Evolutionary conservation across 2,329 filamentous ascomycete genomes (phyloP), one percentile per base, ranked within the genome.

Genomic region (Colletotrichum eleusines): DNA sequence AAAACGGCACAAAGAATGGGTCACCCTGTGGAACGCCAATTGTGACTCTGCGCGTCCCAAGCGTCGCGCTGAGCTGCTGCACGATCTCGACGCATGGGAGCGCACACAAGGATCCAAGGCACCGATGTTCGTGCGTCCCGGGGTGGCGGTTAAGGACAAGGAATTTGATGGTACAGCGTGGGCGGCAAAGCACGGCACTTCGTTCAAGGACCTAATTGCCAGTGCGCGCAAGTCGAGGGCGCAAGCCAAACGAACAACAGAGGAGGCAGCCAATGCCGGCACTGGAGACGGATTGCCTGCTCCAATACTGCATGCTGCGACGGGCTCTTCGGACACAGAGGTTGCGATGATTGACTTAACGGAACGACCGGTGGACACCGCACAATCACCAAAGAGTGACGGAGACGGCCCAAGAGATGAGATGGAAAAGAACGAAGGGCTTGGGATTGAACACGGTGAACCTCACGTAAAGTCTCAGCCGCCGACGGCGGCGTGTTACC

Each of bases 1-100:
- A 78, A 88, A 87, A 74, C 89, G 97, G 23, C 95, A 98, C 77
- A 93, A 89, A 31, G 96, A 99, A 80, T 99, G 95, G 95, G 87
- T 96, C 62, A 98, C 96, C 46, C 83, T 99, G 23, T 98, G 94
- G 92, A 99, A 99, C 79, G 93, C 97, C 14, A 99, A 99, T 78
- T 97, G 94, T 81, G 96, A 99, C 80, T 92, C 95, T 2, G 88
- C 88, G 44, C 84, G 84, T 1, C 94, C 94, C 0, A 92, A 92
- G 77, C 85, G 85, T 14, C 94, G 93, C 73, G 77, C 82, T 8
- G 91, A 96, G 68, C 80, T 99, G 5, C 81, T 97, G 20, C 89
- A 88, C 18, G 95, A 98, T 71, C 80, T 99, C 16, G 92, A 95
- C 28, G 81, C 88, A 1, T 98, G 96, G 95, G 96, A 99, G 80